Evolutionary conservation across 192 early-diverging fungal species (phyloP), one percentile per base, ranked within the genome.

Genomic region (Funneliformis mosseae): DNA sequence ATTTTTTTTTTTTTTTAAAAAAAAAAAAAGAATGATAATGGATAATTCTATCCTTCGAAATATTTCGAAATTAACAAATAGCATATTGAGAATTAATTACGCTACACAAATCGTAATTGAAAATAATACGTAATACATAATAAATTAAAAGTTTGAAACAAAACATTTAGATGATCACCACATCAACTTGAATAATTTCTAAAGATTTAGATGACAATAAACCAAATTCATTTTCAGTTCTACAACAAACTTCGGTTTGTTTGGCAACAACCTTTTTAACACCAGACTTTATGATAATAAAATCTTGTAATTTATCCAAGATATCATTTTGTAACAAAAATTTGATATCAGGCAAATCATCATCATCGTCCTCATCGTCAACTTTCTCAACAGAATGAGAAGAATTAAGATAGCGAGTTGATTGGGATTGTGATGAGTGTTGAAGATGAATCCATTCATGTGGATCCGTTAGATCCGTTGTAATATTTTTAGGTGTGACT

Each of bases 221-320:
- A 48, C 72, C 72, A 55, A 74, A 74, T 43, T 74, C 72, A 74
- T 74, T 74, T 74, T 74, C 72, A 23, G 72, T 74, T 23, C 72
- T 43, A 25, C 28, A 33, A 43, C 21, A 1, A 55, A 74, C 46
- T 74, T 74, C 72, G n/a, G 50, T 46, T 50, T 55, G n/a, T 43
- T 74, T 43, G 12, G 72, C 72, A 12, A 48, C 6, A 16, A 74
- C 45, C 9, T 50, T 74, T 50, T 74, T 74, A 5, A 74, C 72
- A 7, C 72, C 72, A 8, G 72, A 74, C 50, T 43, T 43, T 48
- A 12, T 6, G 12, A 48, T 12, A 25, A 74, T 50, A 12, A 74
- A 55, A 28, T 74, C 27, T 74, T 59, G 42, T 16, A 74, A 50
- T 74, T 50, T 74, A 4, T 43, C 14, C 14, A 74, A 28, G 25